These are phyloP conservation scores for Rhodotorula diobovata DNA, from an alignment of 768 basidiomycete species.

Conservation along the genomic window DNA sequence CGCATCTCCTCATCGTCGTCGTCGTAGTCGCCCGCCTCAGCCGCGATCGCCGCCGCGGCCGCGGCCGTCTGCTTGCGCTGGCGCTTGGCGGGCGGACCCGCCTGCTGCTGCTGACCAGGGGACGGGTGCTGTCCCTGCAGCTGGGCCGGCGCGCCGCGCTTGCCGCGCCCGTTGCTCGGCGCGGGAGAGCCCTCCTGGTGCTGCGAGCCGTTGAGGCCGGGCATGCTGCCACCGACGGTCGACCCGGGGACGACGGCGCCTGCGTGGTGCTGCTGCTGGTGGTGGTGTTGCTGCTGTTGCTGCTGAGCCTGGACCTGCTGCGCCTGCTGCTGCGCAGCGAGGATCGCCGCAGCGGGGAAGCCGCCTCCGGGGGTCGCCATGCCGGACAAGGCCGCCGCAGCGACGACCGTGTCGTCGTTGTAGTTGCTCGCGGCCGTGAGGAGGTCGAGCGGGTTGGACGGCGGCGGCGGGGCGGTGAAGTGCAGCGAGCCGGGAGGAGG, in stretches of 20 bases:
- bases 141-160: background rate
- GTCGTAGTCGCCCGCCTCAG: conserved; percentile 3
- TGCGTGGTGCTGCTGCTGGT: conserved; percentile 1
- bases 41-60: conserved; percentile 11
- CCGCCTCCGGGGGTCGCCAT: conserved; percentile 37
- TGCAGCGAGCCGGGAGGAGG: background rate
- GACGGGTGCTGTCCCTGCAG: background rate
- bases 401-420: conserved; percentile 41
- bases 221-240: background rate
- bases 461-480: conserved; percentile 1
- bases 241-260: conserved; percentile 2
- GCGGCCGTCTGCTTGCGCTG: conserved; percentile 11
- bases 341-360: conserved; percentile 24
- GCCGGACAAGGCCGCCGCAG: conserved; percentile 40
- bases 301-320: background rate
- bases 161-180: conserved; percentile 2
- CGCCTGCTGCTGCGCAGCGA: conserved; percentile 19
- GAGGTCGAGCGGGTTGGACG: conserved; percentile 42
- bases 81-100: conserved; percentile 17
- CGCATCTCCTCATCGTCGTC: conserved; percentile 6
- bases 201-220: background rate
- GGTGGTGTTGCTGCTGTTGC: background rate
- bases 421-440: conserved; percentile 40
- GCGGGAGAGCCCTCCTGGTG: conserved; percentile 6
- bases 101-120: background rate